phyloP scores from a whole-genome alignment of 805 yeast species.

The Torulaspora maleeae region DNA sequence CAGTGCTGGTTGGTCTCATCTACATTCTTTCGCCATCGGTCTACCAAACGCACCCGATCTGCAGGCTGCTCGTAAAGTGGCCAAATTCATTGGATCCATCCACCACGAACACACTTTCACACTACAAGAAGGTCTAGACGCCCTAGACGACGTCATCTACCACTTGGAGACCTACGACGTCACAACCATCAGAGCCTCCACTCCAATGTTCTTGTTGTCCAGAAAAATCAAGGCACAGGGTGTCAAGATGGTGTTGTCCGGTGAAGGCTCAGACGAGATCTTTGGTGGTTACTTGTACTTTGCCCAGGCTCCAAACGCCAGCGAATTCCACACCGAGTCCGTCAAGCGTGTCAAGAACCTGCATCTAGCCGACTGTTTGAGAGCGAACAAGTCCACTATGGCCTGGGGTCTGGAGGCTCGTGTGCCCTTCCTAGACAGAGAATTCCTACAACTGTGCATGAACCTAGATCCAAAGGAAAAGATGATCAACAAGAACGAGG shows the following conservation, averaged over 20 bases:
- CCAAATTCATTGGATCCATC: constrained; percentile 89
- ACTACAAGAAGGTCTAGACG: constrained; percentile 92
- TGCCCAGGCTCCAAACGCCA: constrained; percentile 90
- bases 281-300: constrained; percentile 98
- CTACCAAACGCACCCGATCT: constrained; percentile 97
- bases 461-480: constrained; percentile 92
- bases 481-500: constrained; percentile 65
- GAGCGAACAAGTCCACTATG: constrained; percentile 99
- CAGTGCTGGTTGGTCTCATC: constrained; percentile 67
- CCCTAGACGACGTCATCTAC: constrained; percentile 87
- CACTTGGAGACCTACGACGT: constrained; percentile 98
- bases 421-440: constrained; percentile 96
- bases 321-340: constrained; percentile 93
- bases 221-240: constrained; percentile 99
- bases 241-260: constrained; percentile 97
- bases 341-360: constrained; percentile 95
- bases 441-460: constrained; percentile 88
- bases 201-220: constrained; percentile 95
- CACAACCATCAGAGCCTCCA: constrained; percentile 97
- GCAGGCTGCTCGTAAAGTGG: constrained; percentile 93
- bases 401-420: constrained; percentile 99
- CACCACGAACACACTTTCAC: constrained; percentile 99
- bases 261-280: constrained; percentile 98
- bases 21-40: constrained; percentile 97
- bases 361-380: constrained; percentile 92